Conservation (phyloP, 768 basidiomycete genomes). For the Trametes cingulata region DNA sequence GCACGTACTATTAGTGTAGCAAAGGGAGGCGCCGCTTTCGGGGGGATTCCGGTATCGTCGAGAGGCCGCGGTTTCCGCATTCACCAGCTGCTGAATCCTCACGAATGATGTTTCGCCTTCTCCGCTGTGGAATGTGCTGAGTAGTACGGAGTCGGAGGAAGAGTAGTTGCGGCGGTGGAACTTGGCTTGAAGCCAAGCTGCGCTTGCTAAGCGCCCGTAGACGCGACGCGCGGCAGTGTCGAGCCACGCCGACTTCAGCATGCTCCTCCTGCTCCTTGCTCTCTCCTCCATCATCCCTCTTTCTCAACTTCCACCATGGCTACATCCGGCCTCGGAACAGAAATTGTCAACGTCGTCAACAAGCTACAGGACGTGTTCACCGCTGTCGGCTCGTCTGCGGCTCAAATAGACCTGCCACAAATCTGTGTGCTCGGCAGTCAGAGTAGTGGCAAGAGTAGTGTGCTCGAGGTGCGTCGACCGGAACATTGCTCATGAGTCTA, state of each 20-base stretch:
- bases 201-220: conserved; percentile 4
- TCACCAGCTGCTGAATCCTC: too few relatives aligned
- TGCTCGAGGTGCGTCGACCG: conserved; percentile 67
- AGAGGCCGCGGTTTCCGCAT: too few relatives aligned
- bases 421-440: conserved; percentile 91
- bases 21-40: too few relatives aligned
- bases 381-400: conserved; percentile 75
- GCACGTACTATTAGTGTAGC: too few relatives aligned
- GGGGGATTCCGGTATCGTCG: too few relatives aligned
- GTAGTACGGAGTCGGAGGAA: too few relatives aligned
- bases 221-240: conserved; percentile 19
- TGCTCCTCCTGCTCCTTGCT: conserved; percentile 3
- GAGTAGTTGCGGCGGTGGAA: too few relatives aligned
- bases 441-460: conserved; percentile 92
- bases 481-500: not conserved
- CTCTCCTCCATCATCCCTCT: conserved; percentile 10
- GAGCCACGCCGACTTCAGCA: not conserved
- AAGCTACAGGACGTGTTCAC: conserved; percentile 91
- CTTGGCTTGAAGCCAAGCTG: not conserved
- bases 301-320: conserved; percentile 22
- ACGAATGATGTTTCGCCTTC: too few relatives aligned
- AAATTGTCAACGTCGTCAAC: conserved; percentile 82
- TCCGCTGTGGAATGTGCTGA: too few relatives aligned
- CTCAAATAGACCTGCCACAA: conserved; percentile 87
- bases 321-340: conserved; percentile 70